These are phyloP conservation scores for Ceratobasidium papillatum DNA, from an alignment of 1,284 basidiomycete genomes.

Conservation along the genomic window DNA sequence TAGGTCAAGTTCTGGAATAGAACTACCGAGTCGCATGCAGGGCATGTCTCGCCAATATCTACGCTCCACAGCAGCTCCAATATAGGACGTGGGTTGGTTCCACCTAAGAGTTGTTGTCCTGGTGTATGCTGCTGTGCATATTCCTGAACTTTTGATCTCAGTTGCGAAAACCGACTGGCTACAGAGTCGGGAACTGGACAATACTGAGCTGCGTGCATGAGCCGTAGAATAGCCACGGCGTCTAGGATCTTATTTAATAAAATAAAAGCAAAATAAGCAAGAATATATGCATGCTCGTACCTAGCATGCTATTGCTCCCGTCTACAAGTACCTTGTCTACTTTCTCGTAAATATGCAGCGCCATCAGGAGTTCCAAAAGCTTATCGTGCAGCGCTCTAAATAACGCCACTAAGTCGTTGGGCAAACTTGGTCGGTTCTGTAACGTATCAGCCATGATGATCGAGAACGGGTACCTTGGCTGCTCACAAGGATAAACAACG, in stretches of 20 bases:
- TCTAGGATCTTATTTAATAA: constrained; percentile 6
- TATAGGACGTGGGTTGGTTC: neutral
- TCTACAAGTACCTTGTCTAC: neutral
- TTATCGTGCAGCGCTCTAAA: neutral
- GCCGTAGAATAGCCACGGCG: neutral
- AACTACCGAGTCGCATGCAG: constrained; percentile 17
- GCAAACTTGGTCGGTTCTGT: neutral
- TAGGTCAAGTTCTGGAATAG: constrained; percentile 23
- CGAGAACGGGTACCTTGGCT: neutral
- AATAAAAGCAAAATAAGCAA: neutral
- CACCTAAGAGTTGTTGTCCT: neutral
- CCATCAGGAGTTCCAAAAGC: constrained; percentile 6
- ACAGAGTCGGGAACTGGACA: neutral
- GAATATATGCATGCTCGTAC: neutral
- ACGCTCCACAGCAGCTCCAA: neutral
- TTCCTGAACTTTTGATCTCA: neutral
- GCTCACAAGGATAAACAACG: constrained; percentile 27
- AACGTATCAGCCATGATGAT: neutral
- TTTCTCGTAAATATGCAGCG: neutral
- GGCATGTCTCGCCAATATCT: constrained; percentile 29
- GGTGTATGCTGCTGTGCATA: neutral
- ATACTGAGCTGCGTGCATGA: constrained; percentile 29
- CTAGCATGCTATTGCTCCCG: neutral
- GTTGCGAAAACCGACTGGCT: neutral
- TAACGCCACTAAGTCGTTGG: neutral